Evolutionary conservation across 129 eudicot genomes (phyloP), one percentile per base, ranked within the genome.

Genomic region (Calendula officinalis): DNA sequence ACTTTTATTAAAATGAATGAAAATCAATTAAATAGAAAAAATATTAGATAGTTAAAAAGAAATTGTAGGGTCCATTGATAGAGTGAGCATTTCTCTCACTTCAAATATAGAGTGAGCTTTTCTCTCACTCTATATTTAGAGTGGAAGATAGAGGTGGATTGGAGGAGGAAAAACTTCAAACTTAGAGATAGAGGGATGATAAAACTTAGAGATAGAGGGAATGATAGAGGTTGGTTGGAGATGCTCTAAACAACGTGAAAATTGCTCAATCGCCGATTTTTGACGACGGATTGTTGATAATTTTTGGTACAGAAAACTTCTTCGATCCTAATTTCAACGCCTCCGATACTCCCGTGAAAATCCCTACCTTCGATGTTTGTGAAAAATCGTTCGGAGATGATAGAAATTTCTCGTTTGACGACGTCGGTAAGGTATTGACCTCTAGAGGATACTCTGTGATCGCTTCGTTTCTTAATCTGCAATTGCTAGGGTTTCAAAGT

Each of bases 401-500:
- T 30, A 39, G 60, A 45, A 73, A 64, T 47, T 64, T 65, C 45
- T 57, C 86, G 27, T 80, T 80, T 62, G 50, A 42, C 15, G 87
- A 84, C 4, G 84, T 82, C 4, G 80, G 83, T 8, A 75, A 58
- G 34, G 77, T 61, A 60, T 32, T 91, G 79, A 80, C 76, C 27
- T 75, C 96, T 2, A 73, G 84, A 54, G 96, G 94, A 3, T 84
- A 76, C 46, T 81, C 94, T 7, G 66, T 78, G 0, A 80, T 87
- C 57, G 94, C 96, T 30, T 74, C 90, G 39, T 87, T 87, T 76
- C 81, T 91, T 0, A 95, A 84, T 37, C 45, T 91, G 47, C 98
- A 91, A 68, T 49, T 91, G 71, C 11, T 80, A 30, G 85, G 91
- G 8, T 71, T 73, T 73, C n/a, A 34, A 3, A 73, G 50, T 32